Evolutionary conservation across 495 filamentous ascomycete species (phyloP), one percentile per base, ranked within the genome.

Genomic region (Endocarpon pusillum): DNA sequence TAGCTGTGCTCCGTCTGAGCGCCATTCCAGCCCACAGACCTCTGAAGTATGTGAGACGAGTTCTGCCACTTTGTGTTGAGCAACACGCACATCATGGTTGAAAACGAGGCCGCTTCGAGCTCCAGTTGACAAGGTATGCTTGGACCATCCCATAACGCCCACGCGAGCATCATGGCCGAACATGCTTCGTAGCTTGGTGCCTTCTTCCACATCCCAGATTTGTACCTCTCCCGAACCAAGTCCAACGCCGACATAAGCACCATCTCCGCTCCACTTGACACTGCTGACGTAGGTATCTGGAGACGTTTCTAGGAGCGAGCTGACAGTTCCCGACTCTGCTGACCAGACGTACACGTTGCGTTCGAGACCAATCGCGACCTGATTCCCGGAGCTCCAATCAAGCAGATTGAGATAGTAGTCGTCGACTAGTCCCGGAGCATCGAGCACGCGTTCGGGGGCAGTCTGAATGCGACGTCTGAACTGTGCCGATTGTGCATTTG

Each of bases 341-440:
- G 87, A 94, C 89, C 91, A 99, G 44, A 99, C 81, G 45, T 96
- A 99, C 38, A 96, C 87, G 40, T 74, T 91, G 34, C 89, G 84
- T 58, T 94, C 89, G 10, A 99, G 71, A 31, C 89, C 89, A 51
- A 99, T 94, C 19, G 89, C 89, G 32, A 99, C 86, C 54, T 96
- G 89, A 64, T 99, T 99, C 27, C 77, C 75, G 12, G 82, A 86
- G 53, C 82, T 92, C 89, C 89, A 99, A 60, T 99, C 89, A 14
- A 96, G 64, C 19, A 99, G 65, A 61, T 99, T 99, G 47, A 99
- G 78, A 52, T 99, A 99, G 67, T 96, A 99, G 55, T 99, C 89
- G 51, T 99, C 89, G 35, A 94, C 71, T 19, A 99, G 69, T 35
- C 85, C 89, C 1, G 89, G 89, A 1, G 89, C 89, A 53, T 99